These are phyloP conservation scores for Colletotrichum chlorophyti DNA, from an alignment of 2,329 filamentous ascomycete species.

Conservation along the genomic window DNA sequence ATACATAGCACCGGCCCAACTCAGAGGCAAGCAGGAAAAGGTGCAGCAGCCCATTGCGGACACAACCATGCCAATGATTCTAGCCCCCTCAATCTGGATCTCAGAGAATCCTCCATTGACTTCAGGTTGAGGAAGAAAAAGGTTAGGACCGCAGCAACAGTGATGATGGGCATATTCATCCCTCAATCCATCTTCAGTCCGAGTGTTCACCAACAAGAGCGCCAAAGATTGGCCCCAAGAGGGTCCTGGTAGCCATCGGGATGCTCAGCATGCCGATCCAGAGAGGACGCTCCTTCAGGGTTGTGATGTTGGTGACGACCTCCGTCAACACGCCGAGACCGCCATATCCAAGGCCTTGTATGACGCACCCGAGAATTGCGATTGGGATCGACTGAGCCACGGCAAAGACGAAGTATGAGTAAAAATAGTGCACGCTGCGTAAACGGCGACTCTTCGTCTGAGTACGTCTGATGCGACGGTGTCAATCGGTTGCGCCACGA, in stretches of 20 bases:
- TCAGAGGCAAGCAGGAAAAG: constrained; percentile 38
- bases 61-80: constrained; percentile 40
- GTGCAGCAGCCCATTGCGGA: constrained; percentile 34
- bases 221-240: constrained; percentile 36
- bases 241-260: constrained; percentile 30
- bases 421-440: constrained; percentile 23
- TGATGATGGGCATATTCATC: constrained; percentile 42
- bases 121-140: constrained; percentile 33
- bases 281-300: constrained; percentile 37
- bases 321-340: constrained; percentile 41
- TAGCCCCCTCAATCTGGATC: constrained; percentile 30
- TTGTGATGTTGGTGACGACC: constrained; percentile 44
- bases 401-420: constrained; percentile 57
- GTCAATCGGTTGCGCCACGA: constrained; percentile 32
- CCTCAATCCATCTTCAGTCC: constrained; percentile 43
- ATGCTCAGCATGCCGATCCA: constrained; percentile 36
- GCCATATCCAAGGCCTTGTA: constrained; percentile 45
- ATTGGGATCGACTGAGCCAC: constrained; percentile 62
- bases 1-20: constrained; percentile 41
- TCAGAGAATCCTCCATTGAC: background rate
- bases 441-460: constrained; percentile 37
- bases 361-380: constrained; percentile 40
- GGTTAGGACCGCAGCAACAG: constrained; percentile 31
- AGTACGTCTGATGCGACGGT: constrained; percentile 34
- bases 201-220: constrained; percentile 33